Evolutionary conservation across 768 basidiomycete species (phyloP).

Genomic region (Lentinula sp.): DNA sequence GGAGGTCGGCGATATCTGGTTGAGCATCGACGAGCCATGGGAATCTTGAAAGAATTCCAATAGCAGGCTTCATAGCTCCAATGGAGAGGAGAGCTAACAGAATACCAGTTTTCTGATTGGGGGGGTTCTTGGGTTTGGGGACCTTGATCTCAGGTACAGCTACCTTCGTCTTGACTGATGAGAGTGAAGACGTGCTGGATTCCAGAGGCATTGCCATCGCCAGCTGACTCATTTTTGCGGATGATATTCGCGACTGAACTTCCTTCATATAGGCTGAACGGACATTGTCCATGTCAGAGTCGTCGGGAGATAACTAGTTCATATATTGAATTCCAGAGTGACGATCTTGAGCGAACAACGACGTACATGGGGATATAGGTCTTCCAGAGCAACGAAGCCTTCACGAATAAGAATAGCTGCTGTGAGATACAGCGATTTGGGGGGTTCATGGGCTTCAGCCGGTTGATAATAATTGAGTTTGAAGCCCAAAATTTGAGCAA

Average conservation of each 20-base stretch:
- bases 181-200: conserved; percentile 26
- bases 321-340: conserved; percentile 6
- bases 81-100: conserved; percentile 77
- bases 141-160: conserved; percentile 29
- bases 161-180: conserved; percentile 28
- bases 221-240: conserved; percentile 68
- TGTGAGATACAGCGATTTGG: conserved; percentile 71
- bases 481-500: conserved; percentile 95
- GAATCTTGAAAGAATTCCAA: conserved; percentile 75
- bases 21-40: conserved; percentile 82
- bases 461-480: conserved; percentile 88
- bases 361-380: conserved; percentile 89
- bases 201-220: conserved; percentile 84
- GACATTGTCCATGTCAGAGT: conserved; percentile 67
- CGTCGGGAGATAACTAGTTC: conserved; percentile 62
- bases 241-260: conserved; percentile 58
- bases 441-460: conserved; percentile 53
- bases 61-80: conserved; percentile 74
- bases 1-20: conserved; percentile 80
- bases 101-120: conserved; percentile 79
- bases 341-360: background rate
- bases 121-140: conserved; percentile 30
- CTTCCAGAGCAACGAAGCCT: conserved; percentile 80
- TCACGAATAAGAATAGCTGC: conserved; percentile 88
- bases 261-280: conserved; percentile 60